A percentile compares a stretch with the other conserved stretches of the same genome.
These are phyloP conservation scores for Globisporangium takayamanum DNA, from an alignment of 352 stramenopile genomes.

Conservation along the genomic window DNA sequence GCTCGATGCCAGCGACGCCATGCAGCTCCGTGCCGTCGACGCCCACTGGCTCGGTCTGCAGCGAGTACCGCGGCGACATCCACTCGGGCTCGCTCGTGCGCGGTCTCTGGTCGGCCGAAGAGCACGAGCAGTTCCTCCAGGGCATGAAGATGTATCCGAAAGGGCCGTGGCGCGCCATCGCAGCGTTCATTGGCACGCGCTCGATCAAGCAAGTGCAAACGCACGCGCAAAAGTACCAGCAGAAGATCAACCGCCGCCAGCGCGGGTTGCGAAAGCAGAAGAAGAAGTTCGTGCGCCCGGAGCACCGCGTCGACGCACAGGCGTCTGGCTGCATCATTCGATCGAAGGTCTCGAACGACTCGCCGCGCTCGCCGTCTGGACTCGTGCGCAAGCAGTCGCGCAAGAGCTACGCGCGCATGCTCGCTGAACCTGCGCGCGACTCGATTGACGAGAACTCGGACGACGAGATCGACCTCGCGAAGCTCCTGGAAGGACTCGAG, in stretches of 20 bases:
- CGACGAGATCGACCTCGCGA: slow-evolving; percentile 24
- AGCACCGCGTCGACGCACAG: slow-evolving; percentile 68
- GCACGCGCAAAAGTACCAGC: slow-evolving; percentile 83
- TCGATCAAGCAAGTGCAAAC: slow-evolving; percentile 83
- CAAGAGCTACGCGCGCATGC: slow-evolving; percentile 14
- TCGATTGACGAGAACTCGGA: slow-evolving; percentile 5
- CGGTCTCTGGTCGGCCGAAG: slow-evolving; percentile 65
- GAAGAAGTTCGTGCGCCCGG: slow-evolving; percentile 66
- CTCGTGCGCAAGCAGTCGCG: slow-evolving; percentile 20
- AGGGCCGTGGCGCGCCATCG: slow-evolving; percentile 69
- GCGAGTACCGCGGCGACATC: slow-evolving; percentile 5
- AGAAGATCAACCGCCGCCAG: slow-evolving; percentile 78
- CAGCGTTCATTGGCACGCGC: slow-evolving; percentile 65
- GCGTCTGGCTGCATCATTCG: slow-evolving; percentile 61
- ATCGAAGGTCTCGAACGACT: slow-evolving; percentile 30
- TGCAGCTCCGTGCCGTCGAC: slow-evolving; percentile 6
- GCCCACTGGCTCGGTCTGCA: slow-evolving; percentile 5
- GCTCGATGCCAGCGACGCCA: slow-evolving; percentile 1
- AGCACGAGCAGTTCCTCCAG: slow-evolving; percentile 80
- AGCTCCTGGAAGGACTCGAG: slow-evolving; percentile 27
- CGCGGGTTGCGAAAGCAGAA: slow-evolving; percentile 80
- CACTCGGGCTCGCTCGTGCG: slow-evolving; percentile 34
- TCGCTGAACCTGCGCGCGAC: slow-evolving; percentile 6
- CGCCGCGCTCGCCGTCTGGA: slow-evolving; percentile 32
- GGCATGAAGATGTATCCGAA: slow-evolving; percentile 77